Base-by-base conservation (phyloP, 75 land plant genomes). In the Sequoia sempervirens region DNA sequence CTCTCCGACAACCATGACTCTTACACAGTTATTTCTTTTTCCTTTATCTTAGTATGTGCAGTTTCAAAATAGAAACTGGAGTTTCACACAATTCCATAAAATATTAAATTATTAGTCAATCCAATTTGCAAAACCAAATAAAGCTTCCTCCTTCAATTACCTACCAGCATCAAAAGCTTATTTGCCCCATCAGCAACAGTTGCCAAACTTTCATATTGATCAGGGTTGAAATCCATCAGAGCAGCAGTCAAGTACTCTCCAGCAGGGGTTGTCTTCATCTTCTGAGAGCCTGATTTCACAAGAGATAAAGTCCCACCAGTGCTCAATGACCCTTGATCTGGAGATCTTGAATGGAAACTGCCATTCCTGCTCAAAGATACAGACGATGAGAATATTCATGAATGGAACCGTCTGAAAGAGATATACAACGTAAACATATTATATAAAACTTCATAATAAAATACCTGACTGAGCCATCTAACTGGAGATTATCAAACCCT, bases 151-250 rank as follows among this genome's bases (percentile, higher is more conserved):
- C n/a, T 26, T 78, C 47, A 78, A 28, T 82, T 30, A 37, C 86
- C 80, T 88, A 97, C 99, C 95, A 97, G 92, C 99, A 97, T 97
- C 43, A 97, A 85, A 86, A 97, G 98, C 85, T 97, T 97, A 84
- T 97, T 97, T 83, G 98, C 99, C 73, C 99, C 99, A 90, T 97
- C 99, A 76, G 98, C 91, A 85, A 96, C 88, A 4, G 98, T 88
- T 47, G 98, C 99, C 87, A 86, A 85, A 83, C 91, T 91, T 40
- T 96, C 98, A 89, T 89, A 92, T 79, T 96, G 99, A 23, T 96
- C 99, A 30, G 99, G 98, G 85, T 97, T 95, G 90, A 97, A 97
- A 47, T 94, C 98, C 88, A 87, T 92, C 73, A 97, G 85, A 34
- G 99, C 96, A 82, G 95, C 86, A 38, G 98, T 97, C 52, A 97